Base-by-base conservation (phyloP, 164 flowering plant genomes). In the Macadamia tetraphylla region DNA sequence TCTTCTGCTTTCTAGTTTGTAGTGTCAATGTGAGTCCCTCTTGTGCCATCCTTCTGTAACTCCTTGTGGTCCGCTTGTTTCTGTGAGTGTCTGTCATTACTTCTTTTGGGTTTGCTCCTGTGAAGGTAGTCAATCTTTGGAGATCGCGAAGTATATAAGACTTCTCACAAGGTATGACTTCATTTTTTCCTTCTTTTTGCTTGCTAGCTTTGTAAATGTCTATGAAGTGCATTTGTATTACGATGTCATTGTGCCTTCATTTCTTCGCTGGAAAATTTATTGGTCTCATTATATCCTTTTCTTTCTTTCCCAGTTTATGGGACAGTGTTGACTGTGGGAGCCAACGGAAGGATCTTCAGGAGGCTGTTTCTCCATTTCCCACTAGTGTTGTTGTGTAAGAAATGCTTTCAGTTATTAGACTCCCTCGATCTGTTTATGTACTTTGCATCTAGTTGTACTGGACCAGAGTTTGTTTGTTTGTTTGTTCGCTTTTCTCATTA, bases 1-100 rank as follows among this genome's bases (percentile, higher is more conserved):
- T 42, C 65, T 70, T 74, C 73, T 69, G 63, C 73, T 77, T 61
- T 72, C 46, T 9, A 52, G 14, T 30, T 18, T 72, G 35, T 64
- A 58, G 66, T 48, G 59, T 62, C 58, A 6, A 13, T 71, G 64
- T 58, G 11, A 68, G 57, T 62, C 63, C 63, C 60, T 70, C 31
- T 29, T 32, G 8, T 60, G 43, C 71, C 67, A 71, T 68, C 65
- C 58, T 60, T 65, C 58, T 60, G 31, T 17, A 49, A 60, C 9
- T 56, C 59, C 67, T 58, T 6, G 58, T 46, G 42, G 74, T 65
- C 67, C 66, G 60, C 62, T 68, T 60, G n/a, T 53, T 64, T 31
- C 58, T 1, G 7, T 46, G 51, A 32, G 30, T n/a, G 46, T 40
- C 57, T 51, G 31, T 12, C 55, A 30, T 31, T 29, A 29, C 60